Base-by-base conservation (phyloP, 2,329 filamentous ascomycete species). In the Aspergillus novofumigatus region DNA sequence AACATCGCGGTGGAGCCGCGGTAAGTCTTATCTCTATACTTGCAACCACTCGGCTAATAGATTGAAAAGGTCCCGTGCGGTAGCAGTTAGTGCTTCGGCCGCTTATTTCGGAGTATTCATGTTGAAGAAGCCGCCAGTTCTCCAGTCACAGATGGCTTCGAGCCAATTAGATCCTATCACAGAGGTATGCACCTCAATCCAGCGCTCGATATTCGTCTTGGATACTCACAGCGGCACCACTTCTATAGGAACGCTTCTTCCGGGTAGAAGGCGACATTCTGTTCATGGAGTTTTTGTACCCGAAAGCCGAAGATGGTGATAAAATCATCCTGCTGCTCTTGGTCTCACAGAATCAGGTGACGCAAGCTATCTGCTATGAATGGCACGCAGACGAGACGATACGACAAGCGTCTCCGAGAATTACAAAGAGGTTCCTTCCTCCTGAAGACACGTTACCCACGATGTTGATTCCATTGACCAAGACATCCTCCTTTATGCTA, bases 221-320 rank as follows among this genome's bases (percentile, higher is more conserved):
- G 10, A 44, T n/a, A 50, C 49, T 26, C 6, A 28, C 21, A 6
- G 25, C 17, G 35, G 21, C 17, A 28, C 2, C 2, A 44, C 32
- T 35, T 52, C 9, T 49, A 35, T 53, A 80, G 77, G 78, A 80
- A 65, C 72, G 70, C n/a, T 78, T 78, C 51, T 77, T 80, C 58
- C 69, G 72, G 49, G 78, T 91, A 7, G 82, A 86, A 7, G 92
- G 90, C 1, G 80, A 87, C n/a, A 90, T 97, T 55, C 81, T 93
- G 65, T 89, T 91, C 64, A 87, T 97, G 80, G 89, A 92, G 23
- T 99, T 97, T 62, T 80, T 99, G 2, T 85, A 89, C 58, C 90
- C 92, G 7, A 80, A 81, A 9, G 74, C 82, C 0, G 81, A 85
- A 53, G 86, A 92, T 59, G 81, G 85, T 9, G 80, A 86, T 54